Conservation (phyloP, 2,329 filamentous ascomycete species). For the Penicillium palitans region DNA sequence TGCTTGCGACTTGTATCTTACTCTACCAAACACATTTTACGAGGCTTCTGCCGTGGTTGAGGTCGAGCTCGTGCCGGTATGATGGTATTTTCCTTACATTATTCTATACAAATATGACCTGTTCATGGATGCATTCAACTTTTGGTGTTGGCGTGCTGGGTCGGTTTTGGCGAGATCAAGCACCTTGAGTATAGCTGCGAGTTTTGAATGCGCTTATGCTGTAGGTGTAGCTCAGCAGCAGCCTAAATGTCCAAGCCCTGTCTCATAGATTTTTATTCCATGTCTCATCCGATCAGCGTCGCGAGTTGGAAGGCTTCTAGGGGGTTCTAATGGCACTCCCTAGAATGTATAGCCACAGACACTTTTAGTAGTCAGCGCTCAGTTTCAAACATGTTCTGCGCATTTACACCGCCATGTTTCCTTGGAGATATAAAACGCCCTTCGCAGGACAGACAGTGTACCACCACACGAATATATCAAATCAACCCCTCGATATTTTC, state of each 20-base stretch:
- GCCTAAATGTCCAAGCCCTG: not conserved
- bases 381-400: not conserved
- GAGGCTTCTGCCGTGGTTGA: conserved; percentile 21
- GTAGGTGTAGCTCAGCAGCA: not conserved
- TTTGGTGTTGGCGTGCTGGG: not conserved
- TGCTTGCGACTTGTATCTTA: conserved; percentile 37
- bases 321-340: not conserved
- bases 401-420: not conserved
- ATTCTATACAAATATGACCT: conserved; percentile 14
- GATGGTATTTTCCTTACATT: conserved; percentile 9
- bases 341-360: not conserved
- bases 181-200: not conserved
- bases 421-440: not conserved
- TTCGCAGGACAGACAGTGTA: not conserved
- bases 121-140: not conserved
- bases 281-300: not conserved
- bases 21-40: conserved; percentile 34
- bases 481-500: not conserved
- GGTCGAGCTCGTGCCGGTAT: conserved; percentile 8
- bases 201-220: not conserved
- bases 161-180: not conserved
- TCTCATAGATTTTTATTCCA: not conserved
- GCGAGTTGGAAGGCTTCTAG: no score
- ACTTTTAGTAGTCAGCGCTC: not conserved
- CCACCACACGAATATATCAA: not conserved